phyloP scores from a whole-genome alignment of 202 grass and related monocot genomes.

The Setaria italica region DNA sequence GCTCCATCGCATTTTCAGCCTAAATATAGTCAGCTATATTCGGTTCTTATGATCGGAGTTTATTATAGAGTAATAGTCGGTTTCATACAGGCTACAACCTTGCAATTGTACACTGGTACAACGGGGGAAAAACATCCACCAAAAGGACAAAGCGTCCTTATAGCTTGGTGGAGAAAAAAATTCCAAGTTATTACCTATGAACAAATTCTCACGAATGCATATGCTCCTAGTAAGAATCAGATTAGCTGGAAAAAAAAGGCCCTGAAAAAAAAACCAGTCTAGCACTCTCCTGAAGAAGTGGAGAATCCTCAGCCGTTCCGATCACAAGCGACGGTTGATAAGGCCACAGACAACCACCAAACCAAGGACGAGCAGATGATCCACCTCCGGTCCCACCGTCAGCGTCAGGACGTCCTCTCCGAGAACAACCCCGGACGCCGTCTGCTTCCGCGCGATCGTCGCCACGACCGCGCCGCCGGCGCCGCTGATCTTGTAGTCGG shows the following conservation, averaged over 20 bases:
- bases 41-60: too few species aligned
- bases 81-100: too few species aligned
- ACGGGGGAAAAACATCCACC: constrained; percentile 1
- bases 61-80: too few species aligned
- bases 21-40: too few species aligned
- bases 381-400: constrained; percentile 42
- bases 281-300: neutral
- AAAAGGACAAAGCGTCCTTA: neutral
- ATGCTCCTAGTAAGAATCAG: neutral
- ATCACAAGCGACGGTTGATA: constrained; percentile 50
- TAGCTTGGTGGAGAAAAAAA: constrained; percentile 1
- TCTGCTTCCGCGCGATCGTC: constrained; percentile 52
- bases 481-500: constrained; percentile 44
- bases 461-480: constrained; percentile 19
- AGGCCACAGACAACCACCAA: constrained; percentile 61
- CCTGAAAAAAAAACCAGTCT: neutral
- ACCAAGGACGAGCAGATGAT: constrained; percentile 57
- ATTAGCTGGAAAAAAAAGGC: neutral
- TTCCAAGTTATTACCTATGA: neutral
- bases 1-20: too few species aligned
- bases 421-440: constrained; percentile 36
- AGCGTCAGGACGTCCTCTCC: constrained; percentile 61
- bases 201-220: neutral
- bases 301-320: neutral
- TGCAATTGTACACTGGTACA: neutral